Base-by-base conservation (phyloP, 2,329 filamentous ascomycete species). In the Bipolaris oryzae region DNA sequence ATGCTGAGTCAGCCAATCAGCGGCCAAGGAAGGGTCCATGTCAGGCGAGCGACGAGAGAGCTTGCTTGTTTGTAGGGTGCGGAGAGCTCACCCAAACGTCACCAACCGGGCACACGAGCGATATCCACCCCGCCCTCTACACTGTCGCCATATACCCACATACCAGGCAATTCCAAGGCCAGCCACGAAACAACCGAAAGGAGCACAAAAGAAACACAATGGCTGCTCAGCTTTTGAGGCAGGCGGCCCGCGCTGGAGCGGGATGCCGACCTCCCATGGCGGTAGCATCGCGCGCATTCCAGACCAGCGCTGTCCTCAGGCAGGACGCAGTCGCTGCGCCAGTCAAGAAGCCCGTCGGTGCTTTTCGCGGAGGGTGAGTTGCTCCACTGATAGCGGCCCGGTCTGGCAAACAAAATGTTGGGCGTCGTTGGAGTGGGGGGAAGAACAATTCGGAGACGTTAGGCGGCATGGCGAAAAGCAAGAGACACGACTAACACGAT, bases 311-410 rank as follows among this genome's bases (percentile, higher is more conserved):
- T 13, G 64, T 51, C 2, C 43, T 74, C 64, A 72, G 67, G 53
- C 63, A 69, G 52, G 74, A 75, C 23, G 66, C 53, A 49, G 76
- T 78, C 37, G 69, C 69, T 55, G 76, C 74, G 21, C 76, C 86
- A 25, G 78, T 81, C n/a, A 82, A 81, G 74, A 89, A 85, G 74
- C 88, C 88, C 7, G 83, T 90, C 50, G 88, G 88, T 53, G 88
- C 88, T 66, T 90, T 90, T 73, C 79, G 88, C 72, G 88, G 87
- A 81, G 87, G 87, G 88, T 90, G 76, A 81, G 86, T 49, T 28
- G n/a, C 21, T 15, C 33, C 21, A 45, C 21, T 18, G 25, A 20
- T 16, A 10, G 35, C 39, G 7, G 16, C 11, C n/a, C 6, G 3
- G 10, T 20, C 10, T 45, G 9, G 11, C n/a, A 11, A 7, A 33